Evolutionary conservation across 306 rosid species (phyloP), one percentile per base, ranked within the genome.

Genomic region (Prunus padus): DNA sequence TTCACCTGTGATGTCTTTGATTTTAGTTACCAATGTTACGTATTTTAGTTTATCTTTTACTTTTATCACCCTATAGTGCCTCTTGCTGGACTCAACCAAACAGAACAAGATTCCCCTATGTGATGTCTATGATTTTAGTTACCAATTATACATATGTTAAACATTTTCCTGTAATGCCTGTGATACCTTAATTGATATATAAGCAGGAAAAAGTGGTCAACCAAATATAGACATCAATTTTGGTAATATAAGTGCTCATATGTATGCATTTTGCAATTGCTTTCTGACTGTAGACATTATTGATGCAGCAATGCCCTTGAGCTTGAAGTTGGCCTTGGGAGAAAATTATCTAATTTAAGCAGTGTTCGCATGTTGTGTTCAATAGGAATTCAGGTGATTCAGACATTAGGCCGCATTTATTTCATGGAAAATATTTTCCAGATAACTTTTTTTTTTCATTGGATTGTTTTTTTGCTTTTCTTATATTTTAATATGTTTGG

Each of bases 321-420:
- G 89, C 55, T 95, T 85, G 97, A 90, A 88, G 90, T 95, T 74
- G 99, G 99, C 22, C 97, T 97, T 28, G 97, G 97, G 82, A 92
- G 99, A 87, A 92, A 88, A 76, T 20, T 95, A 85, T 95, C 99
- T 33, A 90, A 82, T 78, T 92, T 90, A 77, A 95, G 99, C 76
- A 72, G 87, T 9, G 89, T 92, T 52, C 91, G 97, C 73, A 86
- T 91, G 92, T 66, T 95, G 91, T 95, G 90, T 80, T 49, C 93
- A 70, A 82, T 95, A 71, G 99, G 99, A 82, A 77, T 92, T 79
- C 99, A 89, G 97, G 99, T 92, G 82, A 75, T 71, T 60, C 66
- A 74, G 67, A 26, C 25, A 20, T 40, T 9, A 65, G 15, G 52
- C 28, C 67, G 52, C 11, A 72, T 52, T 26, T 22, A 15, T n/a